Evolutionary conservation across 2,329 filamentous ascomycete species (phyloP).

Genomic region (Aspergillus novofumigatus): DNA sequence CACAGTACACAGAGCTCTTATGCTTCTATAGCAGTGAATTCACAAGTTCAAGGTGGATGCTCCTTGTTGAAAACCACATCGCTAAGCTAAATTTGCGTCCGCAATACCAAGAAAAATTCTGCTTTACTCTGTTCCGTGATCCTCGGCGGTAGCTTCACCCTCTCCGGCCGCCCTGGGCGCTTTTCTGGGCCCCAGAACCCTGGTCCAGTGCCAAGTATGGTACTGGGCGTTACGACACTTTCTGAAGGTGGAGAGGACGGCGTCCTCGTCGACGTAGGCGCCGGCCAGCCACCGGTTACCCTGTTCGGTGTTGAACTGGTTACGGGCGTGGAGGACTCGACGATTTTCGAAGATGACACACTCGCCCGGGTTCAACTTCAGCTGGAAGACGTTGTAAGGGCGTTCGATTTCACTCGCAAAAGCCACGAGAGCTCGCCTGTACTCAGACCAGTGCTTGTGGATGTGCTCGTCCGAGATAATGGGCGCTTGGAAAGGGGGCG

Average conservation of each 20-base stretch:
- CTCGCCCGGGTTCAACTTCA: slow-evolving; percentile 73
- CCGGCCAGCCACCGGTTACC: slow-evolving; percentile 81
- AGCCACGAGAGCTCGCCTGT: slow-evolving; percentile 46
- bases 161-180: no score
- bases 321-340: slow-evolving; percentile 77
- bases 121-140: neutral
- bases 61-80: neutral
- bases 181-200: no score
- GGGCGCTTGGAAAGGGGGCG: slow-evolving; percentile 71
- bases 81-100: neutral
- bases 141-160: neutral
- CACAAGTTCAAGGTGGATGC: neutral
- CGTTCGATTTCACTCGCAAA: slow-evolving; percentile 61
- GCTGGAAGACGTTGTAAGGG: slow-evolving; percentile 59
- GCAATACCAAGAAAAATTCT: neutral
- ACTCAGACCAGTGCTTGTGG: slow-evolving; percentile 15
- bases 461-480: slow-evolving; percentile 30
- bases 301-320: slow-evolving; percentile 61
- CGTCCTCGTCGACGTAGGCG: slow-evolving; percentile 71
- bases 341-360: slow-evolving; percentile 92
- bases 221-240: slow-evolving; percentile 8
- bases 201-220: neutral
- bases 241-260: slow-evolving; percentile 47
- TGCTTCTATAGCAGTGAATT: neutral
- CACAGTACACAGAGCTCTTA: no score